Evolutionary conservation across 2,329 filamentous ascomycete genomes (phyloP), one percentile per base, ranked within the genome.

Genomic region (Fusarium nurragi): DNA sequence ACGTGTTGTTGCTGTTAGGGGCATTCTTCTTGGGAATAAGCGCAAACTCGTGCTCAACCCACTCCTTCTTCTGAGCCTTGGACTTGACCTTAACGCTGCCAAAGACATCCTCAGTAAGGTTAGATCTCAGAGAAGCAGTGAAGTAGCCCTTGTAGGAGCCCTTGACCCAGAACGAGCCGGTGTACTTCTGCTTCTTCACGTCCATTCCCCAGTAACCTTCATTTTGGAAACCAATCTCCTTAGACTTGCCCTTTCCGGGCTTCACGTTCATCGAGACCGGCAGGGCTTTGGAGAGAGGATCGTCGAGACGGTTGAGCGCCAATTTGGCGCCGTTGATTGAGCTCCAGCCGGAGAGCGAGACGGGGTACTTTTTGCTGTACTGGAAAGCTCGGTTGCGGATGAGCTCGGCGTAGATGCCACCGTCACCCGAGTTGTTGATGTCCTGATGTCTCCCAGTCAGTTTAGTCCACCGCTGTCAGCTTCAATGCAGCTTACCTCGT

Each of bases 371-470:
- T 19, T 77, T 75, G 58, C 78, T 81, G 51, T 78, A 78, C 74
- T 92, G 90, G 70, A 92, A 91, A 12, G 88, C 90, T 45, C 88
- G 84, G 75, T 92, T 92, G 48, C 83, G 84, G 54, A 92, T 84
- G 54, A 92, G 75, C 71, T 92, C 89, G 45, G 87, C 89, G 72
- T 92, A 92, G 62, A 92, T 85, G 6, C 89, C 90, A 21, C 90
- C 89, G 71, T 92, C 90, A 4, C 89, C 89, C 3, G 86, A 88
- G 73, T 90, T 86, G 74, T 87, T 87, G 73, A 89, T 89, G 51
- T 87, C 85, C 84, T 86, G 14, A 19, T 18, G 6, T 11, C 1
- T 12, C 6, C 4, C 5, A 10, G 26, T 59, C 5, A 59, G 56
- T 14, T 6, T 2, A 11, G 4, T 5, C 1, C 3, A 5, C 11